Percentiles rank a stretch among this genome's conserved stretches.
These are phyloP conservation scores for Polygonum aviculare DNA, from an alignment of 148 eudicot genomes.

Conservation along the genomic window DNA sequence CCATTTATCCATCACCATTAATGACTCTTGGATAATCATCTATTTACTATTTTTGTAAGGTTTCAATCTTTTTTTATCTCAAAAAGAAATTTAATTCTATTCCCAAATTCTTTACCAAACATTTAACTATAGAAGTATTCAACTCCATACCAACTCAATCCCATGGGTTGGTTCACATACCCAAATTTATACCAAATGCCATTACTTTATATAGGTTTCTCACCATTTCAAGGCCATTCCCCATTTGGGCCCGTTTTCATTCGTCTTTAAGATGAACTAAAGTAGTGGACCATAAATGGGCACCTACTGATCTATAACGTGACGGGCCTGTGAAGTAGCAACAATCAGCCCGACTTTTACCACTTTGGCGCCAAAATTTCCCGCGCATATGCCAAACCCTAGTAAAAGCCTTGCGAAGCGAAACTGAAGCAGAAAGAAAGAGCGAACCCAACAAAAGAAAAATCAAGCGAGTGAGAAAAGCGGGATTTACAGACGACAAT, in stretches of 20 bases:
- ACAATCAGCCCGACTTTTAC: background rate
- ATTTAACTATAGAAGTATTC: no score
- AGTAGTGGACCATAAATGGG: background rate
- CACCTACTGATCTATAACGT: background rate
- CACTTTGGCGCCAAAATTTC: constrained; percentile 22
- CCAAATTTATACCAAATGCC: no score
- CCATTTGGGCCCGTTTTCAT: background rate
- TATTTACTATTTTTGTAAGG: no score
- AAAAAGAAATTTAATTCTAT: no score
- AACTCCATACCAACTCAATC: no score
- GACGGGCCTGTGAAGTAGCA: background rate
- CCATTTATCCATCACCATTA: no score
- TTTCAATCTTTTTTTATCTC: no score
- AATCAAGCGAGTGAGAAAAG: background rate
- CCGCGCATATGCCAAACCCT: constrained; percentile 13
- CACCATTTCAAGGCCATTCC: background rate
- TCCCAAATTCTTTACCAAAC: no score
- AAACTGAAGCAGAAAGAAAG: background rate
- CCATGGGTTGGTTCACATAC: no score
- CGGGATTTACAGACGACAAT: constrained; percentile 10
- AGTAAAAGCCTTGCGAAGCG: background rate
- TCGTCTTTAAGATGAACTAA: background rate
- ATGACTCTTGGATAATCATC: no score
- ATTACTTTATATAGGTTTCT: no score
- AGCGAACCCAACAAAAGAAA: background rate